These are phyloP conservation scores for Phytophthora constricta DNA, from an alignment of 352 stramenopile species.

Conservation along the genomic window DNA sequence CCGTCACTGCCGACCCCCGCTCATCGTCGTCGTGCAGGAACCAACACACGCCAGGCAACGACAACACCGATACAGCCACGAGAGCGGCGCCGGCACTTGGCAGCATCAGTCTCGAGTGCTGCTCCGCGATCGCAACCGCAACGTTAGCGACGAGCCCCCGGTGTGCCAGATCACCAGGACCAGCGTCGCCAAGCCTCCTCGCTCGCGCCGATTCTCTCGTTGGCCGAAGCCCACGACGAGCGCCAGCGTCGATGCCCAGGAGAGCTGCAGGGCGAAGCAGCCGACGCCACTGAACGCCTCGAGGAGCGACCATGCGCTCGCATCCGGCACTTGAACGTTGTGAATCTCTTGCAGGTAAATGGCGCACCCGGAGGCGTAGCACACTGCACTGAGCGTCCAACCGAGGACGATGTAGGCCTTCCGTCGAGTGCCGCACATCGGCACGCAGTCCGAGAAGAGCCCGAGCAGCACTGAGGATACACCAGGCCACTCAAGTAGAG, in stretches of 20 bases:
- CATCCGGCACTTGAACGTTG: constrained; percentile 10
- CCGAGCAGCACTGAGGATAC: constrained; percentile 86
- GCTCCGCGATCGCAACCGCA: constrained; percentile 23
- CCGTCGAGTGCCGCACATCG: constrained; percentile 79
- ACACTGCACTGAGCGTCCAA: constrained; percentile 45
- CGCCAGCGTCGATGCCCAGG: constrained; percentile 50
- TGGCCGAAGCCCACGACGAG: constrained; percentile 62
- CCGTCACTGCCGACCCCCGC: constrained; percentile 9
- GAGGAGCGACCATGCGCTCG: constrained; percentile 30
- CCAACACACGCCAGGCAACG: constrained; percentile 40
- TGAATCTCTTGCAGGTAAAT: constrained; percentile 15
- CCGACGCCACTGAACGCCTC: constrained; percentile 46
- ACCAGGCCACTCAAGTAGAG: constrained; percentile 70
- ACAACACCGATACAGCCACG: constrained; percentile 9
- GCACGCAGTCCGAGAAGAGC: constrained; percentile 83
- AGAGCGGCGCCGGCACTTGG: constrained; percentile 13
- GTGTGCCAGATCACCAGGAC: constrained; percentile 56
- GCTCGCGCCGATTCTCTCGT: constrained; percentile 49
- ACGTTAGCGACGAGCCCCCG: constrained; percentile 34
- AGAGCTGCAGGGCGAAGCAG: constrained; percentile 42
- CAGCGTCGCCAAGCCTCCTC: constrained; percentile 51
- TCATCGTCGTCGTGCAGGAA: constrained; percentile 52
- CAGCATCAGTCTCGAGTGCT: constrained; percentile 30
- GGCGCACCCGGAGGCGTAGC: constrained; percentile 13
- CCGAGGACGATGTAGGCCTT: constrained; percentile 90